Percentiles rank a stretch among this genome's conserved stretches.
phyloP scores from a whole-genome alignment of 257 asterid genomes.

The Fraxinus cuspidata region DNA sequence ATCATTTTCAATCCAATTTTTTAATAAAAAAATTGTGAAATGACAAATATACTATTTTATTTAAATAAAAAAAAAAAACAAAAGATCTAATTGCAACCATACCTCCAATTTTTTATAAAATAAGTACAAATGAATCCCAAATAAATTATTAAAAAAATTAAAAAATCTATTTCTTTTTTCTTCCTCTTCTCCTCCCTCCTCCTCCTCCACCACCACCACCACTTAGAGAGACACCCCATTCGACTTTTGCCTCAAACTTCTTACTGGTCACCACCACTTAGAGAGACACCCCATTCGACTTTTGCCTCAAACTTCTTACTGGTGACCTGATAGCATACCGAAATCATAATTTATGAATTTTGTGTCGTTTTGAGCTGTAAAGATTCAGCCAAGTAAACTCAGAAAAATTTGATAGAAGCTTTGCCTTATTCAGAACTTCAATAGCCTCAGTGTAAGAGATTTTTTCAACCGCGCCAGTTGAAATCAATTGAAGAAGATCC shows the following conservation, averaged over 20 bases:
- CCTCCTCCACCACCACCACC: slow-evolving; percentile 26
- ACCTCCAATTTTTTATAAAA: too few relatives aligned
- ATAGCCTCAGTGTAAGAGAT: slow-evolving; percentile 72
- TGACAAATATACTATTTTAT: too few relatives aligned
- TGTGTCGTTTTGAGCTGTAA: background rate
- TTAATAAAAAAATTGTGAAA: too few relatives aligned
- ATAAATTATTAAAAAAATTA: too few relatives aligned
- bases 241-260: slow-evolving; percentile 41
- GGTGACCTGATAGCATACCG: slow-evolving; percentile 42
- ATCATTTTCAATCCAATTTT: too few relatives aligned
- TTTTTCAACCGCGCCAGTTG: slow-evolving; percentile 45
- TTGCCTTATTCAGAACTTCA: slow-evolving; percentile 61
- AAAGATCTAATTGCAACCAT: too few relatives aligned
- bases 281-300: slow-evolving; percentile 65
- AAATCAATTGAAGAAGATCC: slow-evolving; percentile 52
- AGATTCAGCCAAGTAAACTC: background rate
- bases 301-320: slow-evolving; percentile 39
- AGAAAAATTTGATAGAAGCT: background rate
- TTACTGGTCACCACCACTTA: slow-evolving; percentile 39
- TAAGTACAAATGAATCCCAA: too few relatives aligned
- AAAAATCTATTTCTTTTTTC: too few relatives aligned
- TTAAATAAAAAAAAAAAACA: too few relatives aligned
- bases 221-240: slow-evolving; percentile 64
- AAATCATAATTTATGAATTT: slow-evolving; percentile 2
- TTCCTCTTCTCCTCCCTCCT: too few relatives aligned